Base-by-base conservation (phyloP, 2,329 filamentous ascomycete species). In the Juglanconis oblonga region DNA sequence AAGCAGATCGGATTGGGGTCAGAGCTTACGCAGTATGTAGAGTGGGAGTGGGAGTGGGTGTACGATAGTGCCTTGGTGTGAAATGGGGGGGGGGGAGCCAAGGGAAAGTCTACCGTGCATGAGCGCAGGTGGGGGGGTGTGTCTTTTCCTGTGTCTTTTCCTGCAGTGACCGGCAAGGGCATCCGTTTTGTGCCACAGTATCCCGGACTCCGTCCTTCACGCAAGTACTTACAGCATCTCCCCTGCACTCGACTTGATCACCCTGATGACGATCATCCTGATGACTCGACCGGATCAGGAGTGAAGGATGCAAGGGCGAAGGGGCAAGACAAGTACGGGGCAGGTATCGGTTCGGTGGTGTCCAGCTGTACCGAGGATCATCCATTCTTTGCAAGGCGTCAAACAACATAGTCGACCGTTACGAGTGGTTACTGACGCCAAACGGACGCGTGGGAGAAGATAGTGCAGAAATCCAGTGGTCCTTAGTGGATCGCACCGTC, bases 1-100 rank as follows among this genome's bases (percentile, higher is more conserved):
- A 36, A 31, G 58, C 44, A 52, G 57, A 40, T 54, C 38, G 52
- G 35, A 54, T 49, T 44, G 58, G 57, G 52, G 60, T 51, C 58
- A 47, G 49, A 57, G 50, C 44, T 53, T 56, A 50, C 51, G 55
- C 44, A 38, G 42, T 24, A 31, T 31, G 47, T 52, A 31, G 47
- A 42, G 44, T 36, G 50, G 49, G 50, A 57, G 45, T 32, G 55
- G 51, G 32, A 55, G 29, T 38, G 49, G 45, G 52, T n/a, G n/a
- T n/a, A n/a, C n/a, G n/a, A n/a, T n/a, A n/a, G n/a, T n/a, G n/a
- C n/a, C n/a, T n/a, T n/a, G n/a, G n/a, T n/a, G n/a, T n/a, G n/a
- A n/a, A 38, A 52, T 44, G 52, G 38, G 57, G 5, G 50, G 49
- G 29, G 31, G 5, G 49, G 33, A 17, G 38, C 17, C n/a, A 38